A percentile compares a stretch with the other conserved stretches of the same genome.
Conservation (phyloP, 108 stramenopile genomes). For the Conticribra weissflogii region DNA sequence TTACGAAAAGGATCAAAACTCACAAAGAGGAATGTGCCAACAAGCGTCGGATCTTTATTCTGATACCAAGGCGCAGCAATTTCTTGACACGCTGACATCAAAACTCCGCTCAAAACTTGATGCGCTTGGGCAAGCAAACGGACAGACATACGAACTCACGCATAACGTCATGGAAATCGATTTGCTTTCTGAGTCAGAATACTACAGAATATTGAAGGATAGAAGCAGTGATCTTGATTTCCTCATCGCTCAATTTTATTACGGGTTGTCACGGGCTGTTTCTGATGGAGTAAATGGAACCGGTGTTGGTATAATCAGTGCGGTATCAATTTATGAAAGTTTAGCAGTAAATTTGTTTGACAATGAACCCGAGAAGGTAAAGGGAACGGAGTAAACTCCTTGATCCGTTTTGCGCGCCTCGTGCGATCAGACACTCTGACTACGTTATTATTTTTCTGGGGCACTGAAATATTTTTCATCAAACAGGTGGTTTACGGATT, state of each 20-base stretch:
- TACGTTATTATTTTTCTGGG: background rate
- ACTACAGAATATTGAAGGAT: conserved; percentile 39
- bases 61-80: conserved; percentile 33
- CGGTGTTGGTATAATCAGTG: conserved; percentile 15
- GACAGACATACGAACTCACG: conserved; percentile 44
- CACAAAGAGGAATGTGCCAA: conserved; percentile 33
- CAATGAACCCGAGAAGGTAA: conserved; percentile 18
- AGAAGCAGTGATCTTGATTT: conserved; percentile 44
- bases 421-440: background rate
- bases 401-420: background rate
- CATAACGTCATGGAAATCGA: conserved; percentile 64
- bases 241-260: conserved; percentile 68
- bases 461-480: background rate
- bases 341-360: conserved; percentile 21
- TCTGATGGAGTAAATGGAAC: conserved; percentile 42
- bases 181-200: conserved; percentile 23
- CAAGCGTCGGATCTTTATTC: conserved; percentile 7
- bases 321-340: conserved; percentile 34
- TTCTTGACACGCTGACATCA: conserved; percentile 21
- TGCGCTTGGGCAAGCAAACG: conserved; percentile 22
- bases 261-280: conserved; percentile 52
- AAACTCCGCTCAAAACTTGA: conserved; percentile 48
- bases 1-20: conserved; percentile 39
- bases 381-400: background rate
- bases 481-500: conserved; percentile 64